These are phyloP conservation scores for Xylariaceae sp. DNA, from an alignment of 2,329 filamentous ascomycete genomes.

Conservation along the genomic window DNA sequence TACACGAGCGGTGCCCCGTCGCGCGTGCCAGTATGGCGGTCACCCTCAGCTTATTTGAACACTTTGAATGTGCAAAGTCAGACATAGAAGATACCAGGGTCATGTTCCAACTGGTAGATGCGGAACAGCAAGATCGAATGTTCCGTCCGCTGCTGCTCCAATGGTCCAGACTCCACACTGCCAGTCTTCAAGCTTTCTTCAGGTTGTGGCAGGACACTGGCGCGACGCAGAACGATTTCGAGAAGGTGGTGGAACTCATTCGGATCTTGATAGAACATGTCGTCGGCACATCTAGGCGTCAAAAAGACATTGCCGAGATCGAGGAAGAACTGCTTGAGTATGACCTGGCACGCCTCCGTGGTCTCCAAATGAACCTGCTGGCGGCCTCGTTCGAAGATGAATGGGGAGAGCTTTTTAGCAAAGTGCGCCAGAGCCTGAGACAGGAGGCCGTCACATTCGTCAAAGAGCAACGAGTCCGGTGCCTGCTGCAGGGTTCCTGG, in stretches of 20 bases:
- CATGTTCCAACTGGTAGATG: conserved; percentile 72
- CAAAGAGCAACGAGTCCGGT: conserved; percentile 92
- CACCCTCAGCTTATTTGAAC: conserved; percentile 85
- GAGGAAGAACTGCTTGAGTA: conserved; percentile 86
- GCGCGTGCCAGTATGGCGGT: conserved; percentile 82
- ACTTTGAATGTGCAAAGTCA: conserved; percentile 87
- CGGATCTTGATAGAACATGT: conserved; percentile 88
- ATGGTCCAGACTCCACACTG: conserved; percentile 86
- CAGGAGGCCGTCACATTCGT: conserved; percentile 93
- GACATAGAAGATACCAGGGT: conserved; percentile 74
- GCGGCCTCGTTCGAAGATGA: conserved; percentile 89
- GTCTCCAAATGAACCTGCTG: conserved; percentile 89
- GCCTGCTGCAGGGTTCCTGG: conserved; percentile 84
- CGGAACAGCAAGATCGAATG: conserved; percentile 75
- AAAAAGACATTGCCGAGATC: conserved; percentile 78
- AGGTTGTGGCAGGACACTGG: conserved; percentile 88
- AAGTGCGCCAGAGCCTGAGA: conserved; percentile 86
- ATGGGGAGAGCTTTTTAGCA: conserved; percentile 84
- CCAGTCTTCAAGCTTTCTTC: conserved; percentile 81
- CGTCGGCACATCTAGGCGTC: conserved; percentile 74
- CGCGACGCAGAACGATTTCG: conserved; percentile 80
- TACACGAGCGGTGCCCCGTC: conserved; percentile 75
- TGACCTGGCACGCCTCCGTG: conserved; percentile 71
- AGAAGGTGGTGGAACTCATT: conserved; percentile 87
- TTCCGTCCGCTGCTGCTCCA: conserved; percentile 86